Conservation (phyloP, 371 early-diverging fungal genomes). For the Mucor indicus region DNA sequence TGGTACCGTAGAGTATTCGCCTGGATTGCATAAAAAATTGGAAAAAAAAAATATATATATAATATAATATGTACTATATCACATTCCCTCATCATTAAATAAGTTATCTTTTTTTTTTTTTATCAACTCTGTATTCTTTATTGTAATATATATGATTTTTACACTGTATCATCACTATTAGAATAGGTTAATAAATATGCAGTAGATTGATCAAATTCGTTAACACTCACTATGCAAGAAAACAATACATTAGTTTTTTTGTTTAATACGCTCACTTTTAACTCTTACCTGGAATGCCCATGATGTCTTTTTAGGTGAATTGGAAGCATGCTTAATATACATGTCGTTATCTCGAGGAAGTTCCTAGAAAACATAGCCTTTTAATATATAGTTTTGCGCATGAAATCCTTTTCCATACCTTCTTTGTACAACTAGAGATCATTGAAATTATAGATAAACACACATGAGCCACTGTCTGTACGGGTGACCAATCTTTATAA, state of each 20-base stretch:
- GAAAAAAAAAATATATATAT: no score
- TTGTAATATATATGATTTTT: no score
- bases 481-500: constrained; percentile 95
- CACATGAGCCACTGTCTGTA: constrained; percentile 91
- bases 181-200: not conserved
- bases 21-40: constrained; percentile 15
- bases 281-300: constrained; percentile 78
- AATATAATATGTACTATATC: no score
- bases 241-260: not conserved
- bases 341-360: constrained; percentile 72
- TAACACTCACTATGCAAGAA: constrained; percentile 11
- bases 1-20: constrained; percentile 19
- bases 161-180: constrained; percentile 26
- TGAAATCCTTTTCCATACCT: constrained; percentile 40
- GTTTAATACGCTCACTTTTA: not conserved
- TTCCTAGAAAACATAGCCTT: constrained; percentile 40
- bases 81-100: no score
- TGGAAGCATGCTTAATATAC: constrained; percentile 65
- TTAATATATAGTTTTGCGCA: not conserved
- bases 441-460: constrained; percentile 91
- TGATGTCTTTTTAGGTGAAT: constrained; percentile 79
- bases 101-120: no score
- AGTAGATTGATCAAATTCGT: no score
- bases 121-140: no score
- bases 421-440: constrained; percentile 82